Evolutionary conservation across 1,284 basidiomycete species (phyloP), one percentile per base, ranked within the genome.

Genomic region (Fomes fomentarius): DNA sequence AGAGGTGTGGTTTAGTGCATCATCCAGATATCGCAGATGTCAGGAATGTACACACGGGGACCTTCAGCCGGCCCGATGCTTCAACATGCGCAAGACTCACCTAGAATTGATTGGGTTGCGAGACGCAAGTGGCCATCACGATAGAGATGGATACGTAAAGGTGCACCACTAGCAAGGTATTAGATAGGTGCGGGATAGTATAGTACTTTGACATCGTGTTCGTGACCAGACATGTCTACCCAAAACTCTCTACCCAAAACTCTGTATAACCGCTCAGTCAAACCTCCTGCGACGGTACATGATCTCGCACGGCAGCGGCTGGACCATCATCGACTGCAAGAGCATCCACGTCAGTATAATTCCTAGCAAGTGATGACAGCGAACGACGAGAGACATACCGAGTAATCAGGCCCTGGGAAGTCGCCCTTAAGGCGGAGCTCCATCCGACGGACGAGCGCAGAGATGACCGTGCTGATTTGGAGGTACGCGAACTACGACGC

Each of bases 371-470:
- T n/a, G n/a, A 50, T 21, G 19, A 50, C 15, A 31, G 17, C 31
- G 30, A 12, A 3, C 8, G 31, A 19, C 39, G 34, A 4, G 21
- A 31, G 22, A 81, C 91, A 52, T 74, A 94, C 93, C 62, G 90
- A 86, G 74, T 96, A 99, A 74, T 99, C 95, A 54, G 95, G 87
- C 42, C 81, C 79, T 2, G 97, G 95, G 57, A 99, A 78, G 3
- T 72, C 69, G 33, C 75, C 73, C 37, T 80, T 87, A 34, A 97
- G 76, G 50, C 80, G 81, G 70, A 98, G 69, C 69, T 93, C 91
- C 58, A 93, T 77, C 54, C 82, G 75, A 50, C 96, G 86, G 35
- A 98, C 76, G 56, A 99, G 71, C 10, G 89, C 92, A 8, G 87
- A 72, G 58, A 99, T 76, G 69, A 99, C 81, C 6, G 89, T 88